phyloP scores from a whole-genome alignment of 352 stramenopile genomes.

The Thalassiosira ordinaria region DNA sequence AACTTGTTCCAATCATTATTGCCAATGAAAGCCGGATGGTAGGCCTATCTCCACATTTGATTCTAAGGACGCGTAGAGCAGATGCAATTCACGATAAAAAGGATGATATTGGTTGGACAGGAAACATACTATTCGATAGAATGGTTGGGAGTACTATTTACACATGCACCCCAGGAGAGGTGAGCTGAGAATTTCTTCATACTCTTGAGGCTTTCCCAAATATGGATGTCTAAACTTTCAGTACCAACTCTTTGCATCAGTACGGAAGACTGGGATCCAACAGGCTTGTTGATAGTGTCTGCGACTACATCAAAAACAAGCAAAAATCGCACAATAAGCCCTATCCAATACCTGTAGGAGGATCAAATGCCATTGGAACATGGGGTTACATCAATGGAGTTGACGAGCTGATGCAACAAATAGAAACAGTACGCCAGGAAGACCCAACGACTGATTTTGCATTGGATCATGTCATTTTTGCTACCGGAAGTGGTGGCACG shows the following conservation, averaged over 20 bases:
- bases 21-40: slow-evolving; percentile 81
- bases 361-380: slow-evolving; percentile 91
- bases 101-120: slow-evolving; percentile 53
- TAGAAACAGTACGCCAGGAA: slow-evolving; percentile 24
- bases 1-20: too few relatives aligned
- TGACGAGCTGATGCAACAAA: slow-evolving; percentile 88
- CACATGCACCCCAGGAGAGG: slow-evolving; percentile 52
- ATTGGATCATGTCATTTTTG: slow-evolving; percentile 79
- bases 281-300: slow-evolving; percentile 65
- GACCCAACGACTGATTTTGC: slow-evolving; percentile 36
- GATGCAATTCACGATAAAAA: slow-evolving; percentile 46
- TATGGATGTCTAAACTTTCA: too few relatives aligned
- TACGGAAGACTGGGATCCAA: slow-evolving; percentile 64
- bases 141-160: slow-evolving; percentile 75
- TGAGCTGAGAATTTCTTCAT: slow-evolving; percentile 9
- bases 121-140: slow-evolving; percentile 80
- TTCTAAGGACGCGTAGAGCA: slow-evolving; percentile 84
- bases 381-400: slow-evolving; percentile 94
- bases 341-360: slow-evolving; percentile 79
- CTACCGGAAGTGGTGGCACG: slow-evolving; percentile 53
- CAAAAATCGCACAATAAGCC: slow-evolving; percentile 55
- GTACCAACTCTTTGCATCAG: too few relatives aligned
- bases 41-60: slow-evolving; percentile 90
- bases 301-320: slow-evolving; percentile 45
- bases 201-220: too few relatives aligned